Evolutionary conservation across 2,329 filamentous ascomycete species (phyloP), one percentile per base, ranked within the genome.

Genomic region (Alternaria sp.): DNA sequence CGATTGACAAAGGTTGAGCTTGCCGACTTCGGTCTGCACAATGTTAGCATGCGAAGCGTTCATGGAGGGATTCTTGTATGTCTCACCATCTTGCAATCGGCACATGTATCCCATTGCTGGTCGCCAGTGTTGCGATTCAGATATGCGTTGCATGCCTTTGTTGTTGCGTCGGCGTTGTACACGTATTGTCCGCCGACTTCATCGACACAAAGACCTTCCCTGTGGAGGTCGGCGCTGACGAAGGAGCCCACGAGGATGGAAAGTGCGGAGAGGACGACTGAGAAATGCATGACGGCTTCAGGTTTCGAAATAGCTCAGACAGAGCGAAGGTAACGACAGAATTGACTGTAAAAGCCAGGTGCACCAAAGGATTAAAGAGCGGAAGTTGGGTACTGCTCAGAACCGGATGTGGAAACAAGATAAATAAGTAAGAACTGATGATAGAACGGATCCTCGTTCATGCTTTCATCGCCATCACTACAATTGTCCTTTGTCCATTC

Each of bases 71-170:
- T 11, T 15, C n/a, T 21, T 20, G 15, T n/a, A 10, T 9, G 3
- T 50, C 63, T 68, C 64, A 72, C 74, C 58, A 74, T 68, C 3
- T 47, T 54, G 60, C 75, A 77, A 51, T 77, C 75, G 6, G 74
- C 71, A 58, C 75, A 77, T 3, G 55, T 55, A 53, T 76, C 70
- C 74, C 74, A 76, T 20, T 70, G 66, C 33, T 75, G 49, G 41
- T 30, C 15, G 26, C 75, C 75, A 12, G 70, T 76, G 55, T 77
- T 75, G 20, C 75, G 70, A n/a, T 43, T 58, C 21, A 54, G 28
- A 64, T 76, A 75, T 44, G 65, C 61, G 5, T 37, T 55, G 51
- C 74, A 76, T 10, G 71, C 65, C 25, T 64, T 60, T 12, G 33
- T 54, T n/a, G 74, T 76, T 26, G 69, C 69, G 7, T 55, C 71